Conservation (phyloP, 1,139 yeast species). For the Nematodospora anomalae region DNA sequence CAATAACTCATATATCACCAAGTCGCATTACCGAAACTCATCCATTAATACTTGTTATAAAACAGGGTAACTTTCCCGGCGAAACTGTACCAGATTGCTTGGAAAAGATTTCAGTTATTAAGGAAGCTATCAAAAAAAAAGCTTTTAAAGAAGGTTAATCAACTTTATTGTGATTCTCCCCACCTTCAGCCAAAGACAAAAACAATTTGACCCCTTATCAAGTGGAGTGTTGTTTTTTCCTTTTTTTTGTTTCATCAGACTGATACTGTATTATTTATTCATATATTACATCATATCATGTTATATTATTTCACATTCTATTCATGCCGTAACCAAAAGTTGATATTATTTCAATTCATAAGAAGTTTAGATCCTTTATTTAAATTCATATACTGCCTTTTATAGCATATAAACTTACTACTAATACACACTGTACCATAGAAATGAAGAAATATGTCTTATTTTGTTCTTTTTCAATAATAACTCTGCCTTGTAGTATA, state of each 20-base stretch:
- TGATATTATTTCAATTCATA: too few species aligned
- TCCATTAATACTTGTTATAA: conserved; percentile 59
- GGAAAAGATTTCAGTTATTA: conserved; percentile 36
- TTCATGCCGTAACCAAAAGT: neutral
- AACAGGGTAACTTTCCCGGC: conserved; percentile 62
- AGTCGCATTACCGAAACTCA: conserved; percentile 71
- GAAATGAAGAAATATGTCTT: neutral
- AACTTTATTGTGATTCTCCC: too few species aligned
- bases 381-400: neutral
- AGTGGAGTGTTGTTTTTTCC: too few species aligned
- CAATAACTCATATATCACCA: conserved; percentile 81
- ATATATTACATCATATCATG: too few species aligned
- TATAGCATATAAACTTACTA: neutral
- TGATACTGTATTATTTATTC: neutral
- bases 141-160: conserved; percentile 32
- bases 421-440: neutral
- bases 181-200: too few species aligned
- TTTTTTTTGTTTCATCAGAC: neutral
- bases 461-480: neutral
- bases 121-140: conserved; percentile 44
- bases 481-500: too few species aligned
- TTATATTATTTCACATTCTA: neutral
- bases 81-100: conserved; percentile 53
- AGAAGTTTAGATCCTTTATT: neutral
- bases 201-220: too few species aligned